A percentile compares a stretch with the other conserved stretches of the same genome.
Conservation (phyloP, 345 rosid genomes). For the Theobroma cacao region DNA sequence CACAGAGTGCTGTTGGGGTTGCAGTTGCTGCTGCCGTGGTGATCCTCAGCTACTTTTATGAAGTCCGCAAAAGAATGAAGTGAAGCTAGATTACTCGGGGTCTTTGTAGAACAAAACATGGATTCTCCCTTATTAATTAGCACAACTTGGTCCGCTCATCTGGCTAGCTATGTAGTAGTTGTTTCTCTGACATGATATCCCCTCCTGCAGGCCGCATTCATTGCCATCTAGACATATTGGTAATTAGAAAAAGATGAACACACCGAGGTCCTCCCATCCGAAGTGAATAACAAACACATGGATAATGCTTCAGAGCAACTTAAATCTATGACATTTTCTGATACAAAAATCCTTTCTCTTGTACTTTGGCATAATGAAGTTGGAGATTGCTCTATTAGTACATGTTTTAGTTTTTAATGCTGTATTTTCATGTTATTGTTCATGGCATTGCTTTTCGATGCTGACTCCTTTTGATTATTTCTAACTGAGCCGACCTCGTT, state of each 20-base stretch:
- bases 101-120: neutral
- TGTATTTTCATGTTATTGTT: neutral
- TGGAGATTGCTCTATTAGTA: neutral
- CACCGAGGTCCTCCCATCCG: neutral
- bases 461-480: too few relatives aligned
- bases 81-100: constrained; percentile 18
- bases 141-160: neutral
- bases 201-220: neutral
- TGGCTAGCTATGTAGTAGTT: neutral
- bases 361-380: neutral
- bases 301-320: neutral
- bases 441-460: neutral
- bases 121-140: neutral
- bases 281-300: constrained; percentile 8
- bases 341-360: neutral
- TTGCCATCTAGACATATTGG: neutral
- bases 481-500: neutral
- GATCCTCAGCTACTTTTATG: constrained; percentile 73
- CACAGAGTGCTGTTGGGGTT: constrained; percentile 82
- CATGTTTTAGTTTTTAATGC: too few relatives aligned
- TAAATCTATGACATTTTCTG: neutral
- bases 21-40: constrained; percentile 82
- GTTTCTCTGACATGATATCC: neutral
- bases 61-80: constrained; percentile 68
- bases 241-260: neutral